Percentiles rank a stretch among this genome's conserved stretches.
Evolutionary conservation across 2,329 filamentous ascomycete species (phyloP).

Genomic region (Hypocrella siamensis): DNA sequence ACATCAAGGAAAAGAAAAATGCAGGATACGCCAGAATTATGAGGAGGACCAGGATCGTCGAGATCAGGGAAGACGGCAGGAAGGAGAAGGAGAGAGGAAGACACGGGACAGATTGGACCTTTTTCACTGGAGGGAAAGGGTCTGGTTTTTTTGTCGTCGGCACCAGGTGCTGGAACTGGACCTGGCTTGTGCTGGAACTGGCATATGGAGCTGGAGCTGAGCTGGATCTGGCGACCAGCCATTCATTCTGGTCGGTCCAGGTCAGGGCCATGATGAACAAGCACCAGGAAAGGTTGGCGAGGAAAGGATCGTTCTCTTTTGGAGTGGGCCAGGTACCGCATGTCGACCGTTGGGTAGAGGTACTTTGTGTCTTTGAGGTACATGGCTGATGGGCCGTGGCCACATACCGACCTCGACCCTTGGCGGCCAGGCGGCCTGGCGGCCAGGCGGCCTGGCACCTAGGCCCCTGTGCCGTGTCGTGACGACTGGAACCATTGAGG

Average conservation of each 20-base stretch:
- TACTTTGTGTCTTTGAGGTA: constrained; percentile 1
- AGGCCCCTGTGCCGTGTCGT: no score
- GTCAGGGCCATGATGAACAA: background rate
- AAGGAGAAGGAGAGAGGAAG: constrained; percentile 11
- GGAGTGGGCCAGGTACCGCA: constrained; percentile 2
- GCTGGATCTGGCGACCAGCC: background rate
- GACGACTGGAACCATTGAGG: no score
- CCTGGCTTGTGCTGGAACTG: no score
- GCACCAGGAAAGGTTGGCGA: background rate
- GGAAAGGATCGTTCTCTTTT: background rate
- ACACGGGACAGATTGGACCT: constrained; percentile 1
- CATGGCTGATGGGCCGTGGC: no score
- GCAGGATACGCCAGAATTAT: background rate
- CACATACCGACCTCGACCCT: background rate
- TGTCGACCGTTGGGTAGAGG: constrained; percentile 1
- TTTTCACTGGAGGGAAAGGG: background rate
- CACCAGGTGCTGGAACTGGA: no score
- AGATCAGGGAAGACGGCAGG: background rate
- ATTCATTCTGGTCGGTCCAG: background rate
- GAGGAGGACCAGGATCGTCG: background rate
- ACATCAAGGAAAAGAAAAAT: background rate
- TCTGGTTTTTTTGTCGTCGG: background rate
- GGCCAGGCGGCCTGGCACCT: background rate
- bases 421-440: background rate
- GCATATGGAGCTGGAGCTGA: background rate